These are phyloP conservation scores for Salix brachista DNA, from an alignment of 345 rosid genomes.

Conservation along the genomic window DNA sequence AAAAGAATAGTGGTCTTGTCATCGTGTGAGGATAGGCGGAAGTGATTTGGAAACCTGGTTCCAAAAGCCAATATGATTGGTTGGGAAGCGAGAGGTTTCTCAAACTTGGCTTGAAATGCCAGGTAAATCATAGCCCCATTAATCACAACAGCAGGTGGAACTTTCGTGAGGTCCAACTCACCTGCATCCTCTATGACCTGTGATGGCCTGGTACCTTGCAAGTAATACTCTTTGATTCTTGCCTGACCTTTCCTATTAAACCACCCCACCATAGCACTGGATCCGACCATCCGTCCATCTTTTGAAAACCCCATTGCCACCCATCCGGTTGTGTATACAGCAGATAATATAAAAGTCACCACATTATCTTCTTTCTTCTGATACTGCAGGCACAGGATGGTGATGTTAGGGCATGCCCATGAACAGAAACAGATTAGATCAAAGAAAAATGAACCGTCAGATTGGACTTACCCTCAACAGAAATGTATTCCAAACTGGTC, in stretches of 20 bases:
- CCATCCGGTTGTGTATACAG: conserved; percentile 87
- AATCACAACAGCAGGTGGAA: conserved; percentile 67
- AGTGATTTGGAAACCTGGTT: conserved; percentile 42
- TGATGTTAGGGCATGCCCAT: neutral
- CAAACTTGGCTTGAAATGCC: conserved; percentile 73
- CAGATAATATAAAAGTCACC: conserved; percentile 67
- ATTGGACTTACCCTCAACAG: conserved; percentile 59
- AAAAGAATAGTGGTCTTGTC: conserved; percentile 63
- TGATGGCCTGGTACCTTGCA: conserved; percentile 54
- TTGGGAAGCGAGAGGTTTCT: conserved; percentile 43
- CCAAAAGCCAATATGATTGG: conserved; percentile 74
- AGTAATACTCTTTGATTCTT: conserved; percentile 66
- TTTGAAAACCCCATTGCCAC: conserved; percentile 83
- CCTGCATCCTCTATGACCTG: conserved; percentile 72
- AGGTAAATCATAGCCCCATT: conserved; percentile 71
- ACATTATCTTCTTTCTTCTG: conserved; percentile 57
- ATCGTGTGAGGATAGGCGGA: conserved; percentile 53
- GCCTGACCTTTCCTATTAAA: conserved; percentile 67
- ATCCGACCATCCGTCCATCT: conserved; percentile 88
- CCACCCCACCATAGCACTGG: conserved; percentile 92
- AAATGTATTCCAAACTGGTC: conserved; percentile 75
- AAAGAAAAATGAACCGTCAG: neutral
- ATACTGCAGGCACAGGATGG: conserved; percentile 41
- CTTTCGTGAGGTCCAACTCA: conserved; percentile 58
- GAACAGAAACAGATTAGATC: neutral